Evolutionary conservation across 768 basidiomycete genomes (phyloP), one percentile per base, ranked within the genome.

Genomic region (Suillus hirtellus): DNA sequence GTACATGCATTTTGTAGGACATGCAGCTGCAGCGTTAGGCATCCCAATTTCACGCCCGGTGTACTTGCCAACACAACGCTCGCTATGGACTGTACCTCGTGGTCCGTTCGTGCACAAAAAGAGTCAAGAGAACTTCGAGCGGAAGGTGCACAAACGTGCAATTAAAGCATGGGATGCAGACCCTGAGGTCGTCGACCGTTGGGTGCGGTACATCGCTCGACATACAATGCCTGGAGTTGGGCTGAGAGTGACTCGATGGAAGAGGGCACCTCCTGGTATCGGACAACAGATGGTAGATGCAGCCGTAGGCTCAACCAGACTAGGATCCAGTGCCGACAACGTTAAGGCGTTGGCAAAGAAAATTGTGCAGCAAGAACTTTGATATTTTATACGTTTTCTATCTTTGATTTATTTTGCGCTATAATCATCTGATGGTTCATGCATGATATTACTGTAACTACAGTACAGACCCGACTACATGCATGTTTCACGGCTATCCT

Each of bases 31-130:
- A n/a, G 86, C 93, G 1, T 83, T 99, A 47, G 90, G 85, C 19
- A 92, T 96, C 50, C 93, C 95, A 1, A 80, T 84, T 40, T 89
- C 92, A 3, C 80, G 82, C 19, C 81, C 87, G 12, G 81, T 82
- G 15, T 76, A 78, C 4, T 84, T 96, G 0, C 95, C 94, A 0
- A 92, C 84, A 2, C 81, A 88, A 66, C 89, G 92, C 52, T 80
- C 83, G 5, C 78, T 97, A 11, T 93, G 92, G 88, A 97, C 96
- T 0, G 95, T 97, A 19, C 81, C 84, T 10, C 85, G 89, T 42
- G 84, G 86, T 4, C 96, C 96, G 11, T 99, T 99, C 72, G 88
- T 86, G 6, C 90, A 96, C 75, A 99, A 99, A 72, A 97, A 96
- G 77, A 80, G 84, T 19, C 95, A 98, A 76, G 95, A 99, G 80